Evolutionary conservation across 164 flowering plant species (phyloP), one percentile per base, ranked within the genome.

Genomic region (Nymphaea thermarum): DNA sequence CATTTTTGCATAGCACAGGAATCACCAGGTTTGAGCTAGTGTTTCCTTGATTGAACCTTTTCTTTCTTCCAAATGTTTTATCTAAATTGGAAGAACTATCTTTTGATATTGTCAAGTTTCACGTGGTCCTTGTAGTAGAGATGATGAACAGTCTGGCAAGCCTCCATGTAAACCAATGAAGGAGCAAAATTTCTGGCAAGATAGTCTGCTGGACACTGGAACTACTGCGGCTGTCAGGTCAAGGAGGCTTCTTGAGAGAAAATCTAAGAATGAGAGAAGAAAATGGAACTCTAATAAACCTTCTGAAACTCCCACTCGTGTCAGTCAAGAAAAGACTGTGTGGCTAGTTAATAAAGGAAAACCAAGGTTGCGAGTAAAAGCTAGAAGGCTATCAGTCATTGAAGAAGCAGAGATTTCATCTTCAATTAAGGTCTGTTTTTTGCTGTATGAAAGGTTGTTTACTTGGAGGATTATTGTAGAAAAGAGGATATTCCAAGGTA

Each of bases 391-490:
- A 17, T 62, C 64, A 10, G 36, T 17, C 7, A 62, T 17, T 62
- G 64, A 62, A 62, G 64, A 62, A 17, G 64, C 64, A 17, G 42
- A 62, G n/a, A 12, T 62, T 8, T 62, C 64, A 62, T 62, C 42
- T 17, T 17, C 64, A 62, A 17, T 62, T 8, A 17, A 62, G 64
- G 42, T 62, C 8, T 5, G 57, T 51, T 2, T 51, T 15, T 51
- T 25, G 36, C 36, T 25, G 36, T 25, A 25, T 25, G 36, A 25
- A 25, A 0, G 36, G 36, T 25, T 25, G 36, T 25, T 25, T 25
- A 25, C 36, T 25, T 25, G 36, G 60, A 55, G 60, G 60, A 16
- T 8, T 8, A 55, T 8, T 1, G 60, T 10, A 8, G 10, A 10
- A 55, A 55, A 55, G 10, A 16, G 16, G 1, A 62, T 17, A 62